phyloP scores from a whole-genome alignment of 75 land plant genomes.

The Sequoiadendron giganteum region DNA sequence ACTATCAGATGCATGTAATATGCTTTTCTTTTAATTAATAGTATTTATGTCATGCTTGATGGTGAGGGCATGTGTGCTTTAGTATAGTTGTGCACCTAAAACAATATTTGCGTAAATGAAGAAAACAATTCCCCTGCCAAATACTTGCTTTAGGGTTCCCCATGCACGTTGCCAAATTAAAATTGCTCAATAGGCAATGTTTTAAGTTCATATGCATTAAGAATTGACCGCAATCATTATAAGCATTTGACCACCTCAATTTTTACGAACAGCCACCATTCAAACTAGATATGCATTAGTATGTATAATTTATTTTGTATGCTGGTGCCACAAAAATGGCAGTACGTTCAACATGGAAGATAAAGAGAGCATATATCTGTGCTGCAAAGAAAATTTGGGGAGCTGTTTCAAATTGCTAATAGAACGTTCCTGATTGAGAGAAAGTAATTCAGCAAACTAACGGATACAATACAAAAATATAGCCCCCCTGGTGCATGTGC shows the following conservation, averaged over 20 bases:
- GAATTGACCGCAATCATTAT: not conserved
- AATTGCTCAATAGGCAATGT: not conserved
- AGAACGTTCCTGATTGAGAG: not conserved
- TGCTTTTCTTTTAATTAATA: too few species aligned
- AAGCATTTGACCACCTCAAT: not conserved
- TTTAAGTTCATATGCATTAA: too few species aligned
- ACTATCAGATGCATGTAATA: too few species aligned
- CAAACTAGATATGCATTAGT: not conserved
- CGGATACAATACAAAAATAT: not conserved
- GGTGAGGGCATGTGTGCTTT: too few species aligned
- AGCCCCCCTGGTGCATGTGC: not conserved
- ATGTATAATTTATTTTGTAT: not conserved
- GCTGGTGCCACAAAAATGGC: not conserved
- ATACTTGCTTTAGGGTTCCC: too few species aligned
- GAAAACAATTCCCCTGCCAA: too few species aligned
- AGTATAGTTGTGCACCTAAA: too few species aligned
- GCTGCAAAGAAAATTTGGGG: not conserved
- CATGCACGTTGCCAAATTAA: too few species aligned
- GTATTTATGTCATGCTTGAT: too few species aligned
- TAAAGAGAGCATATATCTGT: not conserved
- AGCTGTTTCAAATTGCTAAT: not conserved
- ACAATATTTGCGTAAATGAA: too few species aligned
- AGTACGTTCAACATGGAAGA: not conserved
- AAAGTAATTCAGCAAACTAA: not conserved
- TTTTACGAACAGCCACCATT: not conserved